These are phyloP conservation scores for Plasmodium gonderi DNA, from an alignment of 169 alveolate species.

Conservation along the genomic window DNA sequence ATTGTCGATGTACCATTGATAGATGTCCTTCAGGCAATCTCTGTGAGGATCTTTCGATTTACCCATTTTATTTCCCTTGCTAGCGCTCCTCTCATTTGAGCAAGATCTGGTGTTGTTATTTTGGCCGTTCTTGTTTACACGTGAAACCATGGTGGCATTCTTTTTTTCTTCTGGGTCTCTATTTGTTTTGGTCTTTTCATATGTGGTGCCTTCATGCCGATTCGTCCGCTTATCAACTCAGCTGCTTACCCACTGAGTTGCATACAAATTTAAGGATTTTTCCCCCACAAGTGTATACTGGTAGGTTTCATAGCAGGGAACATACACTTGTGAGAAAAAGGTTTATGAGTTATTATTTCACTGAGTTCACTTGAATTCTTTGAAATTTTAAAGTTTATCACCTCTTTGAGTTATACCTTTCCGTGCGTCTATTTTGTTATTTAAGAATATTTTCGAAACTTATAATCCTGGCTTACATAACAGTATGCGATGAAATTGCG, in stretches of 20 bases:
- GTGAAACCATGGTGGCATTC: not conserved
- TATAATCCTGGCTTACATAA: not conserved
- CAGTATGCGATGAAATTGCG: too few species aligned
- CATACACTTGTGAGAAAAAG: too few species aligned
- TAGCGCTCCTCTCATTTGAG: conserved; percentile 3
- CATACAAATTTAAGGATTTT: not conserved
- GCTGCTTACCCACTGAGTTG: not conserved
- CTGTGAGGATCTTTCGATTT: not conserved
- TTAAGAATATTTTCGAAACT: not conserved
- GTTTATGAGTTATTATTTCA: too few species aligned
- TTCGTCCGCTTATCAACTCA: not conserved
- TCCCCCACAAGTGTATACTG: too few species aligned
- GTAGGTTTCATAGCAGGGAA: too few species aligned
- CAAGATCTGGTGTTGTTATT: not conserved
- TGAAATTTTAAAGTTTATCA: too few species aligned
- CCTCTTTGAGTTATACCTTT: not conserved
- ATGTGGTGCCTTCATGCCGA: too few species aligned
- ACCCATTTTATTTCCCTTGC: conserved; percentile 7
- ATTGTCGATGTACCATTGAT: conserved; percentile 41
- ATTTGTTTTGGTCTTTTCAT: too few species aligned
- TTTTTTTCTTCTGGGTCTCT: too few species aligned
- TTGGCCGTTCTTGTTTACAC: not conserved
- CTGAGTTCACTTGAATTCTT: too few species aligned
- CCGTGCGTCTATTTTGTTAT: not conserved
- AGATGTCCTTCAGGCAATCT: not conserved